Base-by-base conservation (phyloP, 441 rosid species). In the Erysimum cheiri region DNA sequence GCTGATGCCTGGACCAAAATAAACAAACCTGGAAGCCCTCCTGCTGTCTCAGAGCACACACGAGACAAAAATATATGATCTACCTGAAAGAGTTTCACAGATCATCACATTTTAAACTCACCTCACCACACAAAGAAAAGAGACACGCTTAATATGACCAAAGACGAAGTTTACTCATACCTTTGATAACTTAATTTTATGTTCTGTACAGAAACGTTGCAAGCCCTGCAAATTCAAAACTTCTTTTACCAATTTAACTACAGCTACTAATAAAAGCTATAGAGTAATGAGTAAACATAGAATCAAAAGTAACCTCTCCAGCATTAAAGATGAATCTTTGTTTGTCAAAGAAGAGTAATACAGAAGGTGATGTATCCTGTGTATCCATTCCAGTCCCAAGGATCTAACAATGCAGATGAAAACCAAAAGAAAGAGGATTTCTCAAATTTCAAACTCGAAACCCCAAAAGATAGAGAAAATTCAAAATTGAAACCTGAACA, bases 381-480 rank as follows among this genome's bases (percentile, higher is more conserved):
- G 98, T 92, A 77, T 94, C 99, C 96, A 94, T 88, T 67, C 99
- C 99, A 47, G 96, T 94, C 32, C 99, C 99, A 56, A 94, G 82
- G 70, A 92, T 92, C 98, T 94, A 80, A 55, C 33, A 26, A 37
- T 14, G 35, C 35, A 37, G 12, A 62, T 24, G 33, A 28, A 61
- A 52, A 31, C 47, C 14, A 7, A 7, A 14, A 33, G 24, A 44
- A 39, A 39, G n/a, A 39, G 5, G 2, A 12, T 12, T 39, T 39
- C 14, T 9, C 60, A 37, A 55, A 14, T 31, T 73, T 4, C 54
- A 64, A 65, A 57, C 60, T 57, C 35, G 50, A 72, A 31, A 5
- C 33, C 33, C 6, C 33, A 70, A 52, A 39, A 47, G 28, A 72
- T 46, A 35, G 19, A 52, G 47, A 43, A 41, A 53, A 67, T 4